phyloP scores from a whole-genome alignment of 306 rosid species.

The Astragalus glycyphyllos region DNA sequence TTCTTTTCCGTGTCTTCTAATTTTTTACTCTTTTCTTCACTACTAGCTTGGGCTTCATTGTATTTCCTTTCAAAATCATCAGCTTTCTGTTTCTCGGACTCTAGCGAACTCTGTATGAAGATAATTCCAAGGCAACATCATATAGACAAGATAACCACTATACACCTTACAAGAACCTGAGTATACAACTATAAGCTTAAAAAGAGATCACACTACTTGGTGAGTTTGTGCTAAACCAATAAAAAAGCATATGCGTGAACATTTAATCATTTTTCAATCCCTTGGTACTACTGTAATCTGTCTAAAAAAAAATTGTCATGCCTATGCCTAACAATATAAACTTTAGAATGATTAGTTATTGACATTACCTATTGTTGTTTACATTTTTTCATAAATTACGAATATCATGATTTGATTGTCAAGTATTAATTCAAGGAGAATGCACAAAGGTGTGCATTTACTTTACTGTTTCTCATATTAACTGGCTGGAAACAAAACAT shows the following conservation, averaged over 20 bases:
- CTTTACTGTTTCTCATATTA: conserved; percentile 22
- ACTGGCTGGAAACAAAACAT: conserved; percentile 2
- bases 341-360: conserved; percentile 25
- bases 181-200: conserved; percentile 24
- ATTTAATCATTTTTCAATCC: conserved; percentile 24
- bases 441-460: conserved; percentile 22
- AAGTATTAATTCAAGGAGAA: conserved; percentile 24
- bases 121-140: conserved; percentile 38
- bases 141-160: conserved; percentile 37
- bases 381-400: conserved; percentile 25
- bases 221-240: conserved; percentile 24
- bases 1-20: conserved; percentile 81
- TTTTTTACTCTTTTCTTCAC: conserved; percentile 56
- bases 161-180: conserved; percentile 24
- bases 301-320: conserved; percentile 12
- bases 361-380: conserved; percentile 31
- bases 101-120: conserved; percentile 54
- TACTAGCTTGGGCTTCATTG: conserved; percentile 58
- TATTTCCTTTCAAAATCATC: conserved; percentile 66
- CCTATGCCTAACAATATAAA: conserved; percentile 14
- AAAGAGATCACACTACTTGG: conserved; percentile 26
- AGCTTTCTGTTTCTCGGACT: conserved; percentile 64
- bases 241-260: conserved; percentile 16
- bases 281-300: not conserved
- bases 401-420: conserved; percentile 9